These are phyloP conservation scores for Venturia effusa DNA, from an alignment of 2,329 filamentous ascomycete species.

Conservation along the genomic window DNA sequence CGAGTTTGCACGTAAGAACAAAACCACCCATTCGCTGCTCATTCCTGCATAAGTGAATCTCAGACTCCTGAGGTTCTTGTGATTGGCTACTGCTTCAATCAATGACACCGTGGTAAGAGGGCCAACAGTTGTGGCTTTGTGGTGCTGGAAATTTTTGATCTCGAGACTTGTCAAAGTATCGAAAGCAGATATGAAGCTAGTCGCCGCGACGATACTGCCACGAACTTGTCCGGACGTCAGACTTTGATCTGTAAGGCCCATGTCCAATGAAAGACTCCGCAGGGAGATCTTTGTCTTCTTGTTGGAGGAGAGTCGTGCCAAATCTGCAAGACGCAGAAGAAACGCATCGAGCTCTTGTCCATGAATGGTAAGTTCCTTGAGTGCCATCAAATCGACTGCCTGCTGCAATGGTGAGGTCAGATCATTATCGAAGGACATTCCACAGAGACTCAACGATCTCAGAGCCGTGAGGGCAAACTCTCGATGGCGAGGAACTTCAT, in stretches of 20 bases:
- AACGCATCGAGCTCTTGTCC: neutral
- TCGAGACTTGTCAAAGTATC: conserved; percentile 5
- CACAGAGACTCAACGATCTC: neutral
- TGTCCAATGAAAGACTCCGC: neutral
- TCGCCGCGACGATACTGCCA: neutral
- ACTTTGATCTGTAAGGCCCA: neutral
- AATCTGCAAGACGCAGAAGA: neutral
- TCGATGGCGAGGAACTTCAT: neutral
- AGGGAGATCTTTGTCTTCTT: neutral
- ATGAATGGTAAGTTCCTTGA: neutral
- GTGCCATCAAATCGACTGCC: neutral
- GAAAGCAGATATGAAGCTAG: conserved; percentile 3
- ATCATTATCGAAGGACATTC: neutral
- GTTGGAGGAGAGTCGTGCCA: neutral
- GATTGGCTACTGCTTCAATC: conserved; percentile 2
- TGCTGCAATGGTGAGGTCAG: neutral
- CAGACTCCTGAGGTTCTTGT: neutral
- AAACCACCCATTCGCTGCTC: neutral
- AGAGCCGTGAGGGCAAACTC: neutral
- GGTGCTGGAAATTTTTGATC: neutral
- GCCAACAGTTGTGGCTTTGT: neutral
- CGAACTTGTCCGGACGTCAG: neutral
- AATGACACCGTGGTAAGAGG: neutral
- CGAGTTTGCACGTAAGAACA: neutral
- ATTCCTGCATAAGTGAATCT: neutral